phyloP scores from a whole-genome alignment of 1,284 basidiomycete genomes.

The Ceratobasidium theobromae region DNA sequence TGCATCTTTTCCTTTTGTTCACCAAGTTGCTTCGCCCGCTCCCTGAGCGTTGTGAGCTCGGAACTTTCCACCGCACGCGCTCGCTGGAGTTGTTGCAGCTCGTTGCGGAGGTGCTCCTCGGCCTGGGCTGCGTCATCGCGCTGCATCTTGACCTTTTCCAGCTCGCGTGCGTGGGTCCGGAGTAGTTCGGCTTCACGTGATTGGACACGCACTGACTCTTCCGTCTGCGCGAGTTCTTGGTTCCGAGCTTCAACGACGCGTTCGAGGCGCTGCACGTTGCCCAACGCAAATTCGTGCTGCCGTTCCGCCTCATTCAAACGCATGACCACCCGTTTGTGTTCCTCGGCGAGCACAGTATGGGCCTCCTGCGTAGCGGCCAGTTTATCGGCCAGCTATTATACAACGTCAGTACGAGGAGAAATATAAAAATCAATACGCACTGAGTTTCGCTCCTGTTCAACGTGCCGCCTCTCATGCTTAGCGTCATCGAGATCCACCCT shows the following conservation, averaged over 20 bases:
- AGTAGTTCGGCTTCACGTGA: conserved; percentile 10
- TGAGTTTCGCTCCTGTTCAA: conserved; percentile 15
- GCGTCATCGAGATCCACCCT: conserved; percentile 16
- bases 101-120: conserved; percentile 14
- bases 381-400: conserved; percentile 7
- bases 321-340: background rate
- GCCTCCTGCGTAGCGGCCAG: conserved; percentile 7
- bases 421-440: background rate
- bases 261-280: conserved; percentile 20
- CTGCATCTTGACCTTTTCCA: conserved; percentile 20
- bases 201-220: conserved; percentile 13
- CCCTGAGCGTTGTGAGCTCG: background rate
- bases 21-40: conserved; percentile 46
- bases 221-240: conserved; percentile 18
- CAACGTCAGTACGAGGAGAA: background rate
- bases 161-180: conserved; percentile 7
- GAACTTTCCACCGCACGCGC: background rate
- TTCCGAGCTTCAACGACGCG: conserved; percentile 22
- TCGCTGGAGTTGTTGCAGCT: background rate
- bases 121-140: conserved; percentile 27
- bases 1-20: conserved; percentile 66
- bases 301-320: conserved; percentile 12
- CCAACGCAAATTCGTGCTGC: conserved; percentile 1
- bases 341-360: background rate
- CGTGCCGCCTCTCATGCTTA: background rate